Evolutionary conservation across 2,329 filamentous ascomycete species (phyloP).

Genomic region (Ophiostoma novo-ulmi): DNA sequence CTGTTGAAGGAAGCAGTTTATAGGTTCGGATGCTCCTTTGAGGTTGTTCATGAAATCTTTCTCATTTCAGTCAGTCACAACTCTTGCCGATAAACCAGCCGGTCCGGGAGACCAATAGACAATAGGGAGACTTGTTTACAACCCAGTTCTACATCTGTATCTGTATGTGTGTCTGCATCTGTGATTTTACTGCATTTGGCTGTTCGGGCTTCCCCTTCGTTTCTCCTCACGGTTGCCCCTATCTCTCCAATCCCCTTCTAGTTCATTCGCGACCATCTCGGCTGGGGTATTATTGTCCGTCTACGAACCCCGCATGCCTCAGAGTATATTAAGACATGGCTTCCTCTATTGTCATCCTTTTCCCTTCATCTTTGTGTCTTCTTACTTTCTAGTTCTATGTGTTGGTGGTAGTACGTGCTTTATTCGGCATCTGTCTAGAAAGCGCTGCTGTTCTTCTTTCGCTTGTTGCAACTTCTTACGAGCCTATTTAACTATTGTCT

Average conservation of each 20-base stretch:
- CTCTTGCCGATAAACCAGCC: not conserved
- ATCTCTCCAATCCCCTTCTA: not conserved
- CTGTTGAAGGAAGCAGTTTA: not conserved
- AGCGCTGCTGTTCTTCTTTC: not conserved
- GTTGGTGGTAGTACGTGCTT: too few species aligned
- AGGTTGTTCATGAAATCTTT: not conserved
- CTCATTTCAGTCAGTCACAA: not conserved
- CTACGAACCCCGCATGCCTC: not conserved
- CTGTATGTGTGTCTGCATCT: not conserved
- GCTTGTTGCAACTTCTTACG: not conserved
- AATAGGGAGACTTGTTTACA: not conserved
- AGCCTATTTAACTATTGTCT: not conserved
- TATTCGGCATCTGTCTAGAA: not conserved
- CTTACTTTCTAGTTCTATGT: not conserved
- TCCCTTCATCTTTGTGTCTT: not conserved
- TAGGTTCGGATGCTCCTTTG: not conserved
- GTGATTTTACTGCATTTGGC: not conserved
- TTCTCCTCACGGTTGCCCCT: not conserved
- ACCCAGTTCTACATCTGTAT: not conserved
- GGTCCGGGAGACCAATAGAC: not conserved
- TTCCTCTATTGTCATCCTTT: not conserved
- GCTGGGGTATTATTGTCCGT: not conserved
- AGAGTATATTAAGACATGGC: not conserved
- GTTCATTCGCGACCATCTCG: not conserved
- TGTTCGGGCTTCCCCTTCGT: not conserved